Base-by-base conservation (phyloP, 2,329 filamentous ascomycete species). In the Geosmithia morbida region DNA sequence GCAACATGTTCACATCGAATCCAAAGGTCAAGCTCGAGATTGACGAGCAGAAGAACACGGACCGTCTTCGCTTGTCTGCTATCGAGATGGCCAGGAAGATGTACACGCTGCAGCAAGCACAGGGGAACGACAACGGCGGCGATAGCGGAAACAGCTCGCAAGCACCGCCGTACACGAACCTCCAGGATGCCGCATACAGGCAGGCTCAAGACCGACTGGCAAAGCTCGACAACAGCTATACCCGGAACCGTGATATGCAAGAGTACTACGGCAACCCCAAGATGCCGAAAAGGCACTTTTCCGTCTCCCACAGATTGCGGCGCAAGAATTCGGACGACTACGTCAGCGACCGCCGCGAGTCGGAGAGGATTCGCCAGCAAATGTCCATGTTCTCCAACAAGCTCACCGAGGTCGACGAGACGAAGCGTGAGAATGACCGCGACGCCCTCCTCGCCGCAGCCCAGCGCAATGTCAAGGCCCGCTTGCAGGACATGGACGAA, bases 31-130 rank as follows among this genome's bases (percentile, higher is more conserved):
- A 77, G 22, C 67, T 75, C 2, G 86, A 94, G 57, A 66, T 79
- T 0, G 82, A 92, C 41, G 87, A 95, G 56, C 75, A 81, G 60
- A 80, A 76, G 51, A 78, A 76, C 49, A 76, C 81, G 43, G 83
- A 87, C 53, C 79, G 81, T 4, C 68, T 94, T 2, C 83, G 83
- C 52, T 86, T 87, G 29, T 90, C 87, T 18, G 87, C 89, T 2
- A 70, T 95, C 2, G 86, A 85, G 11, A 94, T 96, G 87, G 88
- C 89, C 7, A 85, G 83, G 63, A 79, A 83, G 54, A 90, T 95
- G 80, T 95, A 88, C 59, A 76, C 70, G 11, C 69, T 77, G 33
- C 81, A 87, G 54, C 78, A 86, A 51, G 74, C 79, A 7, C 67
- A 71, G 51, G 64, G 68, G 29, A 69, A 66, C 52, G 67, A 67